A percentile compares a stretch with the other conserved stretches of the same genome.
phyloP scores from a whole-genome alignment of 2,329 filamentous ascomycete species.

The Hypoxylon sp. region DNA sequence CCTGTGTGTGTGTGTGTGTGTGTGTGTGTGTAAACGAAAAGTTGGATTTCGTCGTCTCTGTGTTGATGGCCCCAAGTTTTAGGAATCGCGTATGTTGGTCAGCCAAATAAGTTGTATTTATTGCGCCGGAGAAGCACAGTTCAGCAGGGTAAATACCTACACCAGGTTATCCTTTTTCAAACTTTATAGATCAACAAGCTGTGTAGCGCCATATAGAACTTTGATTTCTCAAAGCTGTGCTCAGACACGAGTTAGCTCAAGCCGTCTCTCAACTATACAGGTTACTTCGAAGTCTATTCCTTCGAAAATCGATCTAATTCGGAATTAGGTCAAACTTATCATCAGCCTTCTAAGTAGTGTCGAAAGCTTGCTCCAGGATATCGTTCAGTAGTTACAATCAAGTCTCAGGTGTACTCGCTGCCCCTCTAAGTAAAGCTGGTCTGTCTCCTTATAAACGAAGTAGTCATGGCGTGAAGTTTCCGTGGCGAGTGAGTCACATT shows the following conservation, averaged over 20 bases:
- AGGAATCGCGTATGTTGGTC: neutral
- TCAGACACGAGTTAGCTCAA: neutral
- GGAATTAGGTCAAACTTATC: neutral
- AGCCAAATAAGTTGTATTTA: neutral
- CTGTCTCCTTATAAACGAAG: neutral
- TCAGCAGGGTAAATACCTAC: neutral
- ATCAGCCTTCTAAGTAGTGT: neutral
- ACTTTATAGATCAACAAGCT: neutral
- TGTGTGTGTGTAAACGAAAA: neutral
- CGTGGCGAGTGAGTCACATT: neutral
- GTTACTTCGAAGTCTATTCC: neutral
- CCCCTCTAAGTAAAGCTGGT: neutral
- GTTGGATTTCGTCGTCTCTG: neutral
- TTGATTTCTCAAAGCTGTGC: neutral
- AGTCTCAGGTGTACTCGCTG: no score
- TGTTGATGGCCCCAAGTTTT: neutral
- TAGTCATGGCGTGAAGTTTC: no score
- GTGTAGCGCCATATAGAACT: neutral
- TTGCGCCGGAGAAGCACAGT: neutral
- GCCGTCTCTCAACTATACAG: neutral
- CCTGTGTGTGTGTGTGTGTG: neutral
- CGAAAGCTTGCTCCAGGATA: neutral
- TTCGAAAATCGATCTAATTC: neutral
- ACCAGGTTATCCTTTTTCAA: neutral
- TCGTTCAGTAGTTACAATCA: no score